Conservation (phyloP, 495 filamentous ascomycete genomes). For the Tuber aestivum region DNA sequence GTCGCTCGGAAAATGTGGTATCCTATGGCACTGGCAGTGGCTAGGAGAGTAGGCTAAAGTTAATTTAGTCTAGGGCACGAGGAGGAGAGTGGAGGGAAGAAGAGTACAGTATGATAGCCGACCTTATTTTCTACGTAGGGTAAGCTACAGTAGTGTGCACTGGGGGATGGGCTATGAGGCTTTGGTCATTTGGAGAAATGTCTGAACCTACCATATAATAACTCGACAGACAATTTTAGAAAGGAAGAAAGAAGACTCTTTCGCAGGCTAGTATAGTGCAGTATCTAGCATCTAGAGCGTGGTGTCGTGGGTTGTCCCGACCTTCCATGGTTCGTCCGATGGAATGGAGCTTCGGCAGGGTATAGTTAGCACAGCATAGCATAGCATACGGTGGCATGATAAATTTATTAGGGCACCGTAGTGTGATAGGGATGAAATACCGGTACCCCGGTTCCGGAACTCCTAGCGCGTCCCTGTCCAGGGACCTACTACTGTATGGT, state of each 20-base stretch:
- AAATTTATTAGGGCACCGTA: too few relatives aligned
- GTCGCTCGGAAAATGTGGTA: neutral
- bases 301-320: neutral
- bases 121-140: neutral
- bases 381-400: too few relatives aligned
- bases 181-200: neutral
- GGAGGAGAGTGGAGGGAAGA: neutral
- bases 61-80: too few relatives aligned
- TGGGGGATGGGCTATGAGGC: neutral
- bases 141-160: neutral
- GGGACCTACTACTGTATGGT: too few relatives aligned
- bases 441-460: neutral
- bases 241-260: neutral
- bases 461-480: neutral
- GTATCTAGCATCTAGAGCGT: too few relatives aligned
- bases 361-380: neutral
- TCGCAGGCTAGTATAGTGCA: neutral
- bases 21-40: neutral
- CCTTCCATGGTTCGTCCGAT: neutral
- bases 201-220: neutral
- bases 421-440: too few relatives aligned
- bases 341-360: neutral
- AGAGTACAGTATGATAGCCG: too few relatives aligned
- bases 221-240: neutral
- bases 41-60: neutral